Conservation (phyloP, 1,139 yeast genomes). For the Diutina mesorugosa region DNA sequence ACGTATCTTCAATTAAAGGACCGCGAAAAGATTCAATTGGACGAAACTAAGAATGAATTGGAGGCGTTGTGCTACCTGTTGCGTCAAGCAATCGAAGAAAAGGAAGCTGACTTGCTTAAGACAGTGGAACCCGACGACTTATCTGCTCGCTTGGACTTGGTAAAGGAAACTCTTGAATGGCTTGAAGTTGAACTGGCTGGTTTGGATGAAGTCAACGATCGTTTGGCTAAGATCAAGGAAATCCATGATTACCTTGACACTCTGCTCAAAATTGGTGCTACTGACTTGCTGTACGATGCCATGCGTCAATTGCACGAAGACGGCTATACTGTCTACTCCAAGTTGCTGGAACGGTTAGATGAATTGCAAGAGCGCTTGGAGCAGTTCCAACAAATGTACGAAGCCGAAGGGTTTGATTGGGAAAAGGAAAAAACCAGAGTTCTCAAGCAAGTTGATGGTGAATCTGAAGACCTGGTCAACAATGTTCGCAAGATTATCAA, state of each 20-base stretch:
- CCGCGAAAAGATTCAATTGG: slow-evolving; percentile 28
- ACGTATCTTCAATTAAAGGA: slow-evolving; percentile 30
- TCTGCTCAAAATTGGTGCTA: slow-evolving; percentile 13
- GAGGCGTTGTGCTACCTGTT: slow-evolving; percentile 49
- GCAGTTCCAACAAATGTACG: slow-evolving; percentile 26
- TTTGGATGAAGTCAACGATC: slow-evolving; percentile 23
- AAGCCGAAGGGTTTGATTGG: slow-evolving; percentile 31
- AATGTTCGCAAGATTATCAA: not conserved
- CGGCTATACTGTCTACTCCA: slow-evolving; percentile 24
- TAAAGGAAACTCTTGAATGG: slow-evolving; percentile 59
- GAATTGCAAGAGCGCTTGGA: slow-evolving; percentile 32
- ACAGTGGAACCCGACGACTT: slow-evolving; percentile 22
- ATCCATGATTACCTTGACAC: slow-evolving; percentile 13
- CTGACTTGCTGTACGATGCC: slow-evolving; percentile 21
- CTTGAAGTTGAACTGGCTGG: slow-evolving; percentile 54
- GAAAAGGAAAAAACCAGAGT: slow-evolving; percentile 25
- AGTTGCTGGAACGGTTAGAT: slow-evolving; percentile 31
- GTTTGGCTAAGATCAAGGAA: slow-evolving; percentile 10
- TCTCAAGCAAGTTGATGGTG: not conserved
- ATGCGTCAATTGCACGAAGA: slow-evolving; percentile 28
- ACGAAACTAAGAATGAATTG: slow-evolving; percentile 37
- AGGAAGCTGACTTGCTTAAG: slow-evolving; percentile 24
- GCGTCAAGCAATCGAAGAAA: slow-evolving; percentile 38
- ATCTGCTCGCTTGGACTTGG: slow-evolving; percentile 11
- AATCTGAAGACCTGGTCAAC: not conserved